These are phyloP conservation scores for Malus hybrid DNA, from an alignment of 331 rosid species.

Conservation along the genomic window DNA sequence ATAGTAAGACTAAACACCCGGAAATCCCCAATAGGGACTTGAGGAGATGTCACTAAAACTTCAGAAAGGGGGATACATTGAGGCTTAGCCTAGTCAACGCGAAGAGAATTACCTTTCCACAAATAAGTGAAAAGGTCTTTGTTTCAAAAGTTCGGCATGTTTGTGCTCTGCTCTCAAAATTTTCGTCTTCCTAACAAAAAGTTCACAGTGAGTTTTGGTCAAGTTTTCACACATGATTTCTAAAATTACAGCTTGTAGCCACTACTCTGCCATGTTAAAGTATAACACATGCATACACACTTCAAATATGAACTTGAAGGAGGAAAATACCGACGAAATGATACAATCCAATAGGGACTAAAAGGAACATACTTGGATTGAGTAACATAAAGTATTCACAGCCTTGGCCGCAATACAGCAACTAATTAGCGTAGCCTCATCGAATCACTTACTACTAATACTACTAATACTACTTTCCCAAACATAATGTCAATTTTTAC, in stretches of 20 bases:
- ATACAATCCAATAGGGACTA: neutral
- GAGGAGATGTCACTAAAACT: neutral
- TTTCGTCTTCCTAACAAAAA: neutral
- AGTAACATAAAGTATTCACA: conserved; percentile 7
- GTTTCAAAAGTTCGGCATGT: neutral
- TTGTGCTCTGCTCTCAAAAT: neutral
- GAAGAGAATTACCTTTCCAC: neutral
- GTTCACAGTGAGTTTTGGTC: neutral
- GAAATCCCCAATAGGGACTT: neutral
- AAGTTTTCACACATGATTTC: neutral
- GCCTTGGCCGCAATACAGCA: neutral
- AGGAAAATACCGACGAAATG: neutral
- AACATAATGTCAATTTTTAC: conserved; percentile 16
- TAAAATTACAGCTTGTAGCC: neutral
- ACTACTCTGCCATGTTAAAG: neutral
- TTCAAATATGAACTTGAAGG: neutral
- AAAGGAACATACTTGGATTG: neutral
- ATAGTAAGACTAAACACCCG: neutral
- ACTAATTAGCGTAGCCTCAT: conserved; percentile 2
- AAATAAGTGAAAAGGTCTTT: neutral
- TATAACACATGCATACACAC: neutral
- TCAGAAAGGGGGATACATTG: neutral
- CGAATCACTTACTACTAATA: neutral
- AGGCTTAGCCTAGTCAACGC: neutral
- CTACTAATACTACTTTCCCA: neutral